Evolutionary conservation across 345 rosid species (phyloP), one percentile per base, ranked within the genome.

Genomic region (Moringa oleifera): DNA sequence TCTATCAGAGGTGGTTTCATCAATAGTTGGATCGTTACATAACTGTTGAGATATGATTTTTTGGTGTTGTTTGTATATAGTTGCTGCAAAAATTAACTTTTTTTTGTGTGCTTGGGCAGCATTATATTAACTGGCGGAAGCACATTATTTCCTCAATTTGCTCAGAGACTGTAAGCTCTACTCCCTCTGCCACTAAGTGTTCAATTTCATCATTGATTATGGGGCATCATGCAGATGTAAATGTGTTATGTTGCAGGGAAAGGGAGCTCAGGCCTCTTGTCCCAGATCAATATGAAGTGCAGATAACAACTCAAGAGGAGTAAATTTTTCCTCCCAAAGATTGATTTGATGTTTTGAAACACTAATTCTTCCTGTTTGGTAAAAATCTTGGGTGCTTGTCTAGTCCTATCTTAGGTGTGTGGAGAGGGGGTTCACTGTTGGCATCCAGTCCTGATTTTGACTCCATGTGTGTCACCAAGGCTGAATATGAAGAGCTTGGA

Each of bases 371-470:
- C 45, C 45, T 19, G 10, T 46, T 49, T 47, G 25, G 18, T 75
- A 53, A 69, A 31, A 55, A 23, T 56, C 50, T 56, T 54, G 45
- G 37, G 49, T 65, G 18, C 18, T 36, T 65, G 66, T 73, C 63
- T 84, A 88, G 98, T 76, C 96, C 98, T 37, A 73, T 93, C 57
- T 75, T 86, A 57, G 97, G 92, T 72, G 96, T 90, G 45, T 93
- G 98, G 98, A 80, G 98, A 79, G 97, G 97, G 12, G 98, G 97
- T 54, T 93, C 98, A 22, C 86, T 90, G 55, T 71, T 93, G 80
- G 97, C 98, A 53, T 90, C 96, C 21, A 90, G 95, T 76, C 97
- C 97, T 0, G 96, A 85, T 67, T 93, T 79, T 66, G 85, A 90
- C 70, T 75, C 87, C 12, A 93, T 86, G 90, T 88, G 96, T 25